Percentiles rank a stretch among this genome's conserved stretches.
Evolutionary conservation across 805 yeast species (phyloP).

Genomic region (Candida incommunis): DNA sequence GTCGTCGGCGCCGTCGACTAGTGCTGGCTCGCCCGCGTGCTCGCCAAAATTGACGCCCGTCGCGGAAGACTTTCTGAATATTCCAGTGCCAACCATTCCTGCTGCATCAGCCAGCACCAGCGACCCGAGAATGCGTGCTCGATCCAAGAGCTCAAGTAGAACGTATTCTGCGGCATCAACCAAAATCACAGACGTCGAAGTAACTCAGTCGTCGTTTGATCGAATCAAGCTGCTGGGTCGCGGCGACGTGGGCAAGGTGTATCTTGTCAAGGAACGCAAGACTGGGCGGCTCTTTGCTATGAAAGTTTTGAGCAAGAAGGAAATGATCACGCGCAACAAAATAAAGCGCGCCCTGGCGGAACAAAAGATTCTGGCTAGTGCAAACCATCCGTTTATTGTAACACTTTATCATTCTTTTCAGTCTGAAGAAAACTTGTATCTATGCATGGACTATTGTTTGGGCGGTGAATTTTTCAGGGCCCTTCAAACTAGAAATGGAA

Average conservation of each 20-base stretch:
- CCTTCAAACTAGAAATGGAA: slow-evolving; percentile 60
- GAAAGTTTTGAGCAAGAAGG: slow-evolving; percentile 80
- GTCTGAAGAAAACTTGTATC: slow-evolving; percentile 75
- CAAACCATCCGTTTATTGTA: slow-evolving; percentile 94
- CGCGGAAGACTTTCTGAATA: not conserved
- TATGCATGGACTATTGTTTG: slow-evolving; percentile 98
- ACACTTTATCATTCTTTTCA: slow-evolving; percentile 94
- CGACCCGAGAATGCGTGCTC: slow-evolving; percentile 26
- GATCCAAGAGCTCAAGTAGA: slow-evolving; percentile 32
- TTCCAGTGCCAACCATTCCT: too few relatives aligned
- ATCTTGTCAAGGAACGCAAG: slow-evolving; percentile 70
- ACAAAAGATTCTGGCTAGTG: slow-evolving; percentile 89
- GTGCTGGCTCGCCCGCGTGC: slow-evolving; percentile 7
- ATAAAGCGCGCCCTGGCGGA: slow-evolving; percentile 92
- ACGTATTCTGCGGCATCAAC: slow-evolving; percentile 65
- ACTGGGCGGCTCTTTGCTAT: slow-evolving; percentile 73
- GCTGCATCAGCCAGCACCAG: slow-evolving; percentile 3
- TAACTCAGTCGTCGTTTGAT: slow-evolving; percentile 76
- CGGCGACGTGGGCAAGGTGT: slow-evolving; percentile 97
- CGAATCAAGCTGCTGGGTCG: slow-evolving; percentile 83
- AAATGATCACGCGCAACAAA: slow-evolving; percentile 90
- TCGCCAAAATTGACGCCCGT: slow-evolving; percentile 4
- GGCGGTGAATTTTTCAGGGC: slow-evolving; percentile 99
- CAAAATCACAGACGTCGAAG: slow-evolving; percentile 63
- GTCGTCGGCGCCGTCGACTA: not conserved